These are phyloP conservation scores for Xylaria arbuscula DNA, from an alignment of 2,329 filamentous ascomycete species.

Conservation along the genomic window DNA sequence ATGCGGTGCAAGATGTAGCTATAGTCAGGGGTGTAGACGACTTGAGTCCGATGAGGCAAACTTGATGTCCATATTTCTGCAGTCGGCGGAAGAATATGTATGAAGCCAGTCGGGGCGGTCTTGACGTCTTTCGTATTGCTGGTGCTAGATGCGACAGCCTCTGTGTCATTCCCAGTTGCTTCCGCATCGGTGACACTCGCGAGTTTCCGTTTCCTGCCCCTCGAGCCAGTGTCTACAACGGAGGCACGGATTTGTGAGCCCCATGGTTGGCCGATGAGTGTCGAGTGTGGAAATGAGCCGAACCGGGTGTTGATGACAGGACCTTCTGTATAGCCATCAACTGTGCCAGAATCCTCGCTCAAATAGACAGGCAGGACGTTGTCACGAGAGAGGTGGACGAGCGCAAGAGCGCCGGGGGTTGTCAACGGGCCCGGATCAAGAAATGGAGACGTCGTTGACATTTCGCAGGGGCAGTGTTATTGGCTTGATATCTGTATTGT, in stretches of 20 bases:
- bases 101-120: conserved; percentile 74
- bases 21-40: conserved; percentile 88
- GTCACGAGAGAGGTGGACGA: conserved; percentile 90
- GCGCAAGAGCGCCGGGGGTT: conserved; percentile 74
- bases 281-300: conserved; percentile 87
- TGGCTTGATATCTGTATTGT: neutral
- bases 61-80: conserved; percentile 86
- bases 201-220: conserved; percentile 75
- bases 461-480: conserved; percentile 34
- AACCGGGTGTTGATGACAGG: conserved; percentile 91
- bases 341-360: conserved; percentile 67
- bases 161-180: conserved; percentile 54
- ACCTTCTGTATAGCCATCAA: conserved; percentile 79
- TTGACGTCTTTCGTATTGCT: conserved; percentile 54
- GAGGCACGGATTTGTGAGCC: conserved; percentile 92
- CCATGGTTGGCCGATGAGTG: conserved; percentile 83
- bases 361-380: conserved; percentile 81
- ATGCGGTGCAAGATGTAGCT: conserved; percentile 85
- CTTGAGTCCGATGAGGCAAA: conserved; percentile 83
- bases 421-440: conserved; percentile 75
- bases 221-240: conserved; percentile 89
- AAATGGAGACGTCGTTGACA: conserved; percentile 75
- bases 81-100: conserved; percentile 81
- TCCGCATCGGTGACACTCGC: conserved; percentile 59
- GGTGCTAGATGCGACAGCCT: conserved; percentile 37